Conservation (phyloP, 2,329 filamentous ascomycete species). For the Sodiomyces alkalinus region DNA sequence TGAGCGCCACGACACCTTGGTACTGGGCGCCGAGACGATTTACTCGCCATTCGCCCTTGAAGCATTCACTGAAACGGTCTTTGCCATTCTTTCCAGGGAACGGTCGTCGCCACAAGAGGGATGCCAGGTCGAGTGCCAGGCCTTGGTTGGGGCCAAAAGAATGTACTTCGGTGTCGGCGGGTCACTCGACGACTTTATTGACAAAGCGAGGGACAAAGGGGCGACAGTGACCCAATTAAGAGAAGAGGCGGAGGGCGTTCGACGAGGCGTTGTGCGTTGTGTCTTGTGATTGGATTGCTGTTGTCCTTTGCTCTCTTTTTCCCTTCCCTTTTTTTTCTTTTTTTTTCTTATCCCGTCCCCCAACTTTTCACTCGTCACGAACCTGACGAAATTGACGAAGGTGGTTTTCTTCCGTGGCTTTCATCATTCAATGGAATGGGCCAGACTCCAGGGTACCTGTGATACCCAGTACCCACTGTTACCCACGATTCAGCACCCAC, state of each 20-base stretch:
- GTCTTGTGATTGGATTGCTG: no score
- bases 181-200: constrained; percentile 60
- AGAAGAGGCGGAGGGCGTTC: constrained; percentile 46
- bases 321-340: no score
- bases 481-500: no score
- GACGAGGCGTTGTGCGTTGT: constrained; percentile 43
- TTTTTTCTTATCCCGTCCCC: no score
- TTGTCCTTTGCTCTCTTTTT: no score
- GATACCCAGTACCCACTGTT: no score
- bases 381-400: no score
- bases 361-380: no score
- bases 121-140: constrained; percentile 18
- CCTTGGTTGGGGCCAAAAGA: constrained; percentile 60
- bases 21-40: constrained; percentile 69
- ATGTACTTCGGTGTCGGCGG: constrained; percentile 78
- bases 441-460: no score
- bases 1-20: constrained; percentile 22
- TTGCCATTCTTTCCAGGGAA: constrained; percentile 38
- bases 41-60: constrained; percentile 60
- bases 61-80: constrained; percentile 53
- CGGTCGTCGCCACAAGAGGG: no score
- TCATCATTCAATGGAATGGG: no score
- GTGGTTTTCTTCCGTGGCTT: no score
- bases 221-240: constrained; percentile 32
- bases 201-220: constrained; percentile 32